A percentile compares a stretch with the other conserved stretches of the same genome.
These are phyloP conservation scores for Exophiala oligosperma DNA, from an alignment of 2,329 filamentous ascomycete genomes.

Conservation along the genomic window DNA sequence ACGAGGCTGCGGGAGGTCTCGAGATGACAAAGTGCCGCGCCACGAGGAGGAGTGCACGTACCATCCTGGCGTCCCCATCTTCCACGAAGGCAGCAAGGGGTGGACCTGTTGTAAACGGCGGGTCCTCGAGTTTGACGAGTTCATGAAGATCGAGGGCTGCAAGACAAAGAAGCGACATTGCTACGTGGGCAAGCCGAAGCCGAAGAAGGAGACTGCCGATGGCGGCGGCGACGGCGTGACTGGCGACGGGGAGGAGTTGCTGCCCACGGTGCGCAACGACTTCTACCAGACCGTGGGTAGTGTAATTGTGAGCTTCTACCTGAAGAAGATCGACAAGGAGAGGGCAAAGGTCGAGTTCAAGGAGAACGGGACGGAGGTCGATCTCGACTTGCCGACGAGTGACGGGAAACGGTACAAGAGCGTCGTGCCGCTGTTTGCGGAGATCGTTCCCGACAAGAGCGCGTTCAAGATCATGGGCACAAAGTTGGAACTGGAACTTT, in stretches of 20 bases:
- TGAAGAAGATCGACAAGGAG: slow-evolving; percentile 94
- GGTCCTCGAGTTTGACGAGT: slow-evolving; percentile 96
- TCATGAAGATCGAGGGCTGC: slow-evolving; percentile 93
- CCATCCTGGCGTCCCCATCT: slow-evolving; percentile 87
- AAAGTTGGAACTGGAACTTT: slow-evolving; percentile 79
- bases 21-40: slow-evolving; percentile 51
- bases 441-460: slow-evolving; percentile 74
- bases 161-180: slow-evolving; percentile 77
- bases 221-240: slow-evolving; percentile 36
- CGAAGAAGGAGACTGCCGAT: slow-evolving; percentile 70
- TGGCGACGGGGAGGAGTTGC: slow-evolving; percentile 12
- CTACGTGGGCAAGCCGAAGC: slow-evolving; percentile 75
- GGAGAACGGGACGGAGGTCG: slow-evolving; percentile 50
- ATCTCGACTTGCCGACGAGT: slow-evolving; percentile 80
- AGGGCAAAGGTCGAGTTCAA: slow-evolving; percentile 71
- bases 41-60: slow-evolving; percentile 78
- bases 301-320: slow-evolving; percentile 88
- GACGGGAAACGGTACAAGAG: slow-evolving; percentile 81
- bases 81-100: slow-evolving; percentile 97
- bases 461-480: slow-evolving; percentile 81
- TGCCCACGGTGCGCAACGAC: slow-evolving; percentile 62
- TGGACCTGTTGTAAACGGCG: slow-evolving; percentile 96
- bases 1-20: slow-evolving; percentile 64
- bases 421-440: slow-evolving; percentile 71
- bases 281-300: slow-evolving; percentile 89